phyloP scores from a whole-genome alignment of 148 eudicot genomes.

The Rhododendron simsii region DNA sequence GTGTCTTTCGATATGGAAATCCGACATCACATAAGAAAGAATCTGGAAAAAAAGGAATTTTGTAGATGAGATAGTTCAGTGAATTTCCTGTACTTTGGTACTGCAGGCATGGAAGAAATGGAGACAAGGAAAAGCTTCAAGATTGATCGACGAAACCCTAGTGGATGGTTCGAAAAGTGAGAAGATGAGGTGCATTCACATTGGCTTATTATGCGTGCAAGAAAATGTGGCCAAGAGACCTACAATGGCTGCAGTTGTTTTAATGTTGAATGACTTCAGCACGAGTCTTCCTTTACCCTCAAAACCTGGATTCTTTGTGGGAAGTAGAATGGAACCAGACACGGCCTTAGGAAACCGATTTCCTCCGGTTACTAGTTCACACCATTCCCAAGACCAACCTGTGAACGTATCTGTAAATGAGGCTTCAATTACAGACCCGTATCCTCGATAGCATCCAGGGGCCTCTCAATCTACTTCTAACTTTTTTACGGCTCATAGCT shows the following conservation, averaged over 20 bases:
- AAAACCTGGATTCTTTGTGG: constrained; percentile 23
- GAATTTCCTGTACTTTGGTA: not conserved
- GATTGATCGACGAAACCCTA: not conserved
- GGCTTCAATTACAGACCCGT: constrained; percentile 12
- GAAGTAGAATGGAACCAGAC: not conserved
- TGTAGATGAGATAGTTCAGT: not conserved
- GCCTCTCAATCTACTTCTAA: not conserved
- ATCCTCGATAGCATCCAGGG: not conserved
- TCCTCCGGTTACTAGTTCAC: not conserved
- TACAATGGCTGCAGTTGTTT: constrained; percentile 23
- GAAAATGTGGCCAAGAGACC: constrained; percentile 31
- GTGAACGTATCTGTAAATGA: constrained; percentile 4
- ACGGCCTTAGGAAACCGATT: not conserved
- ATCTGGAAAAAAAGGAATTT: not conserved
- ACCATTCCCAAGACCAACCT: not conserved
- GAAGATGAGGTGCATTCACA: constrained; percentile 13
- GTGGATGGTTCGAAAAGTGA: not conserved
- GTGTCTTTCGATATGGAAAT: not conserved
- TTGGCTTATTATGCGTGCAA: constrained; percentile 36
- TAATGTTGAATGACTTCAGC: constrained; percentile 26
- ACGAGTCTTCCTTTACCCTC: constrained; percentile 23
- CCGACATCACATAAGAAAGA: not conserved
- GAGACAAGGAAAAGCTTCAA: not conserved
- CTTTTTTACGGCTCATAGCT: not conserved
- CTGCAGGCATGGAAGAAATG: constrained; percentile 20